These are phyloP conservation scores for Zygoascus hellenicus DNA, from an alignment of 1,139 yeast genomes.

Conservation along the genomic window DNA sequence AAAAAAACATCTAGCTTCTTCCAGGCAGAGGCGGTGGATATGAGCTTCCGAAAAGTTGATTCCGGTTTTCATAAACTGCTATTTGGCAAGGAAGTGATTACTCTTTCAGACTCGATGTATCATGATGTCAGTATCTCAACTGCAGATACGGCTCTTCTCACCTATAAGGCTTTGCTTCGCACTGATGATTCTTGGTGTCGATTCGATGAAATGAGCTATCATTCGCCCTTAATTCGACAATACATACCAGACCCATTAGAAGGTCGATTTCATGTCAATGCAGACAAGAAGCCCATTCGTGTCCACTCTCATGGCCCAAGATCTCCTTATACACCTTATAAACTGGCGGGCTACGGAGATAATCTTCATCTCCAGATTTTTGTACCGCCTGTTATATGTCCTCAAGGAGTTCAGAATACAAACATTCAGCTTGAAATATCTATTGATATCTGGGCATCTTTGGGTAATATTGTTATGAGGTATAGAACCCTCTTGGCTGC, in stretches of 20 bases:
- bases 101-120: conserved; percentile 8
- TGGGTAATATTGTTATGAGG: conserved; percentile 33
- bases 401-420: conserved; percentile 2
- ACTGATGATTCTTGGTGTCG: conserved; percentile 8
- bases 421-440: conserved; percentile 20
- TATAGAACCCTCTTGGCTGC: conserved; percentile 33
- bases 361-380: conserved; percentile 34
- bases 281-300: conserved; percentile 31
- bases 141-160: conserved; percentile 17
- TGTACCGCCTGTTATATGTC: conserved; percentile 22
- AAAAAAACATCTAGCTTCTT: background rate
- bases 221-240: conserved; percentile 62
- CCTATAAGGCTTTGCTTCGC: conserved; percentile 16
- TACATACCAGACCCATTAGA: conserved; percentile 57
- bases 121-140: conserved; percentile 14
- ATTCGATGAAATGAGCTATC: conserved; percentile 22
- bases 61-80: conserved; percentile 8
- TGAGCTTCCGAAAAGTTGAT: conserved; percentile 4
- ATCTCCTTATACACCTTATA: conserved; percentile 69
- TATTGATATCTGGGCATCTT: conserved; percentile 32
- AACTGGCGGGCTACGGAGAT: conserved; percentile 17
- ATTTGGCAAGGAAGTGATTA: conserved; percentile 9
- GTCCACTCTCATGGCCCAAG: conserved; percentile 55
- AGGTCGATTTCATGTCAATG: conserved; percentile 66
- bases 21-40: background rate